Percentiles rank a stretch among this genome's conserved stretches.
Conservation (phyloP, 441 rosid species). For the Breynia disticha region DNA sequence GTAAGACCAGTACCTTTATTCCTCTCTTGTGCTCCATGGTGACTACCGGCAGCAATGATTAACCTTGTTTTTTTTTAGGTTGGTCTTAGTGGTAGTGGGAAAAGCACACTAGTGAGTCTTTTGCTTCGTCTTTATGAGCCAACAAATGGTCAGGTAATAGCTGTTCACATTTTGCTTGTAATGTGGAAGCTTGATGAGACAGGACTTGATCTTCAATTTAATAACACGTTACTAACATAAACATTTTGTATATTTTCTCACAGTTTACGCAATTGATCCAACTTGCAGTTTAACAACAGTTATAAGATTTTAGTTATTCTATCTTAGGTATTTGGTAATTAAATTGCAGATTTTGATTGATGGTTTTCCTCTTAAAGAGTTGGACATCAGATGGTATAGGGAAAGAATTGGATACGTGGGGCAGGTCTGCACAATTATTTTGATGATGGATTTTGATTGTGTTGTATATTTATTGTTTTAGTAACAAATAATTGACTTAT, state of each 20-base stretch:
- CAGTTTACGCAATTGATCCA: neutral
- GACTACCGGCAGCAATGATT: conserved; percentile 9
- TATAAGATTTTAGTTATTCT: neutral
- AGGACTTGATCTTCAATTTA: neutral
- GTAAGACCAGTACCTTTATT: conserved; percentile 32
- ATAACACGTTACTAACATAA: conserved; percentile 5
- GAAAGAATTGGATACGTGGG: conserved; percentile 82
- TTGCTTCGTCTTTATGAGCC: conserved; percentile 84
- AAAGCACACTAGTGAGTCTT: conserved; percentile 84
- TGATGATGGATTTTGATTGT: conserved; percentile 1
- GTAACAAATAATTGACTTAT: conserved; percentile 8
- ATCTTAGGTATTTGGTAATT: neutral
- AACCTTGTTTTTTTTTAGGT: conserved; percentile 37
- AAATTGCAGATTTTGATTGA: conserved; percentile 63
- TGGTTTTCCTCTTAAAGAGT: conserved; percentile 60
- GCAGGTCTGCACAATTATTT: conserved; percentile 42
- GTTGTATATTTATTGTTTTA: conserved; percentile 4
- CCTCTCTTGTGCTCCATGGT: conserved; percentile 8
- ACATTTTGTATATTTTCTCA: neutral
- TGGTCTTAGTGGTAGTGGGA: conserved; percentile 98
- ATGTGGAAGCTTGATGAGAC: neutral
- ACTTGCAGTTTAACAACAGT: neutral
- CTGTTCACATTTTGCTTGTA: conserved; percentile 5
- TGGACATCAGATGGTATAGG: conserved; percentile 85
- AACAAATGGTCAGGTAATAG: conserved; percentile 68